These are phyloP conservation scores for Grigorovia yakushimaensis DNA, from an alignment of 805 yeast genomes.

Conservation along the genomic window DNA sequence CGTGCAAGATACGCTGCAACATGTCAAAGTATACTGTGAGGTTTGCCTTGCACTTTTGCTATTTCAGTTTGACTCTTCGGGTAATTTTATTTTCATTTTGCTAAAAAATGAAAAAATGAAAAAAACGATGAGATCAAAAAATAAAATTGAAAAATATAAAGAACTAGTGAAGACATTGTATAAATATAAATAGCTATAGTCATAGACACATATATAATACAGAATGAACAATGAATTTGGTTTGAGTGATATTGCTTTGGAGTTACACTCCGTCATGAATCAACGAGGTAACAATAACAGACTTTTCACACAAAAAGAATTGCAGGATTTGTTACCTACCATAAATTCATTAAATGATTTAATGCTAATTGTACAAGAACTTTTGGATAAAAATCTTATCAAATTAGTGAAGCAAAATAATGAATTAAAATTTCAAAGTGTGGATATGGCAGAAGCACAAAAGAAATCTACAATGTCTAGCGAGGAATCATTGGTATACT, in stretches of 20 bases:
- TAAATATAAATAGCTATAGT: background rate
- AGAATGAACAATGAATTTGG: slow-evolving; percentile 1
- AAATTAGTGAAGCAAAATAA: slow-evolving; percentile 61
- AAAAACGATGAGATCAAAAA: slow-evolving; percentile 4
- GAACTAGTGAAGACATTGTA: background rate
- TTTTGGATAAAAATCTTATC: slow-evolving; percentile 49
- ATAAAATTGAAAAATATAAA: background rate
- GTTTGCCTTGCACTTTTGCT: too few species aligned
- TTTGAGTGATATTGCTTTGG: slow-evolving; percentile 36
- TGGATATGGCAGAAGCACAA: slow-evolving; percentile 60
- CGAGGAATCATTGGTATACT: slow-evolving; percentile 86
- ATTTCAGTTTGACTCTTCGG: background rate
- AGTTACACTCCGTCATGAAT: slow-evolving; percentile 46
- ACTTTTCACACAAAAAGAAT: slow-evolving; percentile 59
- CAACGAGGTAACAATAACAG: slow-evolving; percentile 31
- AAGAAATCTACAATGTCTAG: slow-evolving; percentile 68
- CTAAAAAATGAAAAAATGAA: background rate
- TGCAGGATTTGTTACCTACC: slow-evolving; percentile 39
- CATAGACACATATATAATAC: background rate
- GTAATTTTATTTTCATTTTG: background rate
- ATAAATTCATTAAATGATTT: slow-evolving; percentile 35
- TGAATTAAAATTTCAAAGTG: slow-evolving; percentile 65
- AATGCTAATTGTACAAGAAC: slow-evolving; percentile 41
- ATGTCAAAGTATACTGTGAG: too few species aligned
- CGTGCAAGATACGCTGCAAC: too few species aligned